phyloP scores from a whole-genome alignment of 805 yeast genomes.

The Blastobotrys chiropterorum region DNA sequence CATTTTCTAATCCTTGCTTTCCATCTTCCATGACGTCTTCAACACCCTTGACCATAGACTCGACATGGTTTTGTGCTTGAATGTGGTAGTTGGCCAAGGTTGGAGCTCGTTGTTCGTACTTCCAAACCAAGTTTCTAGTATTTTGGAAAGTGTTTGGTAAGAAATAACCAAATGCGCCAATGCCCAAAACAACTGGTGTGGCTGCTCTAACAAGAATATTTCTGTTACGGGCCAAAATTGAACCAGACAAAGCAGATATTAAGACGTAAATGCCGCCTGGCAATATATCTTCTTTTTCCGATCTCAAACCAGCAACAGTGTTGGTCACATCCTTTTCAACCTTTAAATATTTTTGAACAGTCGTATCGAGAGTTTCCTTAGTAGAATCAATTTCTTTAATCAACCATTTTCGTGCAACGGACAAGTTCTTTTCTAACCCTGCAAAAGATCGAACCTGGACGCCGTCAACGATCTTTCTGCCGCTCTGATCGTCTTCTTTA shows the following conservation, averaged over 20 bases:
- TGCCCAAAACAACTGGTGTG: conserved; percentile 56
- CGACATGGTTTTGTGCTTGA: conserved; percentile 41
- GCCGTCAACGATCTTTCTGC: conserved; percentile 42
- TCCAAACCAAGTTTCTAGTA: conserved; percentile 51
- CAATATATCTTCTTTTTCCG: conserved; percentile 58
- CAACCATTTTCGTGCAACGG: conserved; percentile 41
- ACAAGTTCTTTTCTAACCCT: conserved; percentile 44
- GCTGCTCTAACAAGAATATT: conserved; percentile 47
- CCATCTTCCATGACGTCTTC: conserved; percentile 39
- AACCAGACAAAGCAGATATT: conserved; percentile 66
- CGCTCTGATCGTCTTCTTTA: conserved; percentile 15
- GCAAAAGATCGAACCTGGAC: conserved; percentile 49
- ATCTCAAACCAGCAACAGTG: conserved; percentile 59
- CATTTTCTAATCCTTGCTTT: conserved; percentile 33
- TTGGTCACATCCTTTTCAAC: conserved; percentile 59
- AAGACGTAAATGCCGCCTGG: conserved; percentile 66
- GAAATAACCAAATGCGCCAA: conserved; percentile 58
- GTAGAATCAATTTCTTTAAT: conserved; percentile 31
- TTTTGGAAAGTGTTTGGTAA: conserved; percentile 68
- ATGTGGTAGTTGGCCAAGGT: conserved; percentile 58
- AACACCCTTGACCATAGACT: conserved; percentile 38
- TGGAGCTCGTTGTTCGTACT: conserved; percentile 58
- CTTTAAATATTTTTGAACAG: conserved; percentile 45
- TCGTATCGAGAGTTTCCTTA: conserved; percentile 39
- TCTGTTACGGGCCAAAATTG: conserved; percentile 64